Evolutionary conservation across 1,284 basidiomycete genomes (phyloP), one percentile per base, ranked within the genome.

Genomic region (Phlebopus sp.): DNA sequence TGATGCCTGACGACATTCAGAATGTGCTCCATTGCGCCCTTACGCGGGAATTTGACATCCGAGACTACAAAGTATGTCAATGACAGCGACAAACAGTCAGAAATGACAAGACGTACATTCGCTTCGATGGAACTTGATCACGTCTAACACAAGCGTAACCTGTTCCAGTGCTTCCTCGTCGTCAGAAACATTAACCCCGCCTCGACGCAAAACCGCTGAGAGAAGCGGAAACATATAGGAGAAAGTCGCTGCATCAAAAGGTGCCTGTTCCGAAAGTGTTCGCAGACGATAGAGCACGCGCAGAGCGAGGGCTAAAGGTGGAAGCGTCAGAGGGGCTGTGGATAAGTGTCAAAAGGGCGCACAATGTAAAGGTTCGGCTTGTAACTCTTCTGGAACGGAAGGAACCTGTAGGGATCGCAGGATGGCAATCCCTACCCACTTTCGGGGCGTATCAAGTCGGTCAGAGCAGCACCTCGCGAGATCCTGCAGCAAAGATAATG

Each of bases 281-380:
- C 90, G 84, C 2, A 99, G 66, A 27, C 92, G 84, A 65, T 97
- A 92, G 1, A 99, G 73, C 2, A 98, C 84, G 15, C 96, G 90
- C 36, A 90, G 75, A 25, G 94, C 78, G 21, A 97, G 75, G 15
- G 78, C 92, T 86, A 50, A 49, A 30, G 34, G 15, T 37, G 15
- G 9, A 29, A 21, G 31, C 35, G 38, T 37, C 25, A 43, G 13
- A n/a, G 19, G 23, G 9, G 19, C 11, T 15, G 15, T 10, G 11
- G 21, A 29, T 7, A 4, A 34, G 18, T 2, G 9, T n/a, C 21
- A n/a, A 17, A 41, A 46, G 11, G 23, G 62, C 82, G 54, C 58
- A 92, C 90, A 69, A 55, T 77, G 77, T 35, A 93, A 63, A 2
- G 79, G 78, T 63, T 97, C 94, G 2, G 76, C 77, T 38, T 80